A percentile compares a stretch with the other conserved stretches of the same genome.
phyloP scores from a whole-genome alignment of 2,329 filamentous ascomycete species.

The Calcarisporium arbuscula region DNA sequence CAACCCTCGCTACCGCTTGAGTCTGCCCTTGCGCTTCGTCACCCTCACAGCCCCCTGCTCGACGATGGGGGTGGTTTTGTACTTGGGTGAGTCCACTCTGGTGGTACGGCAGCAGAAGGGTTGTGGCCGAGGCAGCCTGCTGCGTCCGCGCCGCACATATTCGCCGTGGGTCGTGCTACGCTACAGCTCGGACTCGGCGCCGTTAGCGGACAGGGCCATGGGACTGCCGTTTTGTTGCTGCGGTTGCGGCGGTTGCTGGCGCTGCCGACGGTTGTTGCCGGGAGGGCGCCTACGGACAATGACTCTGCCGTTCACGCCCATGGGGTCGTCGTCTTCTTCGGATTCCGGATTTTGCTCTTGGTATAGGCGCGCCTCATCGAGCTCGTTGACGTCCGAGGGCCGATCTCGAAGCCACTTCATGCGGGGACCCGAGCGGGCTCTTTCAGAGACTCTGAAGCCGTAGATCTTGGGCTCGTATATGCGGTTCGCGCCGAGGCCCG shows the following conservation, averaged over 20 bases:
- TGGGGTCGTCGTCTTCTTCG: constrained; percentile 52
- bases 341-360: constrained; percentile 47
- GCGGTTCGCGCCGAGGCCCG: constrained; percentile 72
- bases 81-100: background rate
- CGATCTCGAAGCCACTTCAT: constrained; percentile 96
- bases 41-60: background rate
- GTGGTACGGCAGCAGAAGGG: constrained; percentile 3
- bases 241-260: constrained; percentile 37
- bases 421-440: constrained; percentile 80
- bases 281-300: constrained; percentile 37
- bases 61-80: background rate
- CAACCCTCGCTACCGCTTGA: too few species aligned
- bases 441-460: constrained; percentile 88
- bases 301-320: constrained; percentile 35
- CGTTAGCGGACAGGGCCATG: constrained; percentile 50
- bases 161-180: constrained; percentile 9
- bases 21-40: too few species aligned
- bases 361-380: constrained; percentile 68
- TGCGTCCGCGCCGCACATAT: constrained; percentile 3
- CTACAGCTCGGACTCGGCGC: constrained; percentile 51
- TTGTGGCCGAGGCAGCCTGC: too few species aligned
- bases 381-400: constrained; percentile 69
- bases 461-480: constrained; percentile 97
- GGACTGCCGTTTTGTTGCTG: constrained; percentile 49
- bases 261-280: constrained; percentile 34